phyloP scores from a whole-genome alignment of 345 rosid genomes.

The Viola odorata region DNA sequence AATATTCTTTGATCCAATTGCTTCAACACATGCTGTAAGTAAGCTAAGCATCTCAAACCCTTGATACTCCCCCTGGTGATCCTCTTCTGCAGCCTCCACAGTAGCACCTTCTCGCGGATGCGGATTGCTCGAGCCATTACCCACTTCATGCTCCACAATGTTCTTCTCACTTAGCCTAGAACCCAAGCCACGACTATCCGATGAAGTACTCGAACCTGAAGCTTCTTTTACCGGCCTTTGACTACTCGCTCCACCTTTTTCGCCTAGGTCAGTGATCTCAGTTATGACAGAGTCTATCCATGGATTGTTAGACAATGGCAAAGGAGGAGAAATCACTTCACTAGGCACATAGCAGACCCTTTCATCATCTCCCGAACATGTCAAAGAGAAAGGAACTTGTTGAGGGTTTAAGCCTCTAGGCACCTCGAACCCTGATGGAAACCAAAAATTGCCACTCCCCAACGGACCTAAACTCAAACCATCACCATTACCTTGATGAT shows the following conservation, averaged over 20 bases:
- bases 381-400: slow-evolving; percentile 61
- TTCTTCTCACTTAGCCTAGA: slow-evolving; percentile 39
- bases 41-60: slow-evolving; percentile 77
- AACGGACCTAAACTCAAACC: slow-evolving; percentile 41
- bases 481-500: slow-evolving; percentile 36
- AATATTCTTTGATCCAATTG: slow-evolving; percentile 65
- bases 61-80: slow-evolving; percentile 42
- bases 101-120: slow-evolving; percentile 27
- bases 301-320: slow-evolving; percentile 59
- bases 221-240: slow-evolving; percentile 57
- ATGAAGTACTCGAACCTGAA: slow-evolving; percentile 77
- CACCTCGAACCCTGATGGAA: slow-evolving; percentile 46
- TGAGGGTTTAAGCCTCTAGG: slow-evolving; percentile 36
- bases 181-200: slow-evolving; percentile 60
- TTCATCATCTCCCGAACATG: slow-evolving; percentile 64
- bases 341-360: slow-evolving; percentile 65
- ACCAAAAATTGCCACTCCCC: slow-evolving; percentile 58
- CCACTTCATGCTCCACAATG: slow-evolving; percentile 37
- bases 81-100: slow-evolving; percentile 42
- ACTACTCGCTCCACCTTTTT: slow-evolving; percentile 54
- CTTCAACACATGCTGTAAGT: slow-evolving; percentile 74
- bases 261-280: slow-evolving; percentile 65
- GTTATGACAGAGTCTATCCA: slow-evolving; percentile 75
- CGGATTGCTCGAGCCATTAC: slow-evolving; percentile 58
- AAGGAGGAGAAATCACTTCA: slow-evolving; percentile 60